These are phyloP conservation scores for Baorangia bicolor DNA, from an alignment of 768 basidiomycete genomes.

Conservation along the genomic window DNA sequence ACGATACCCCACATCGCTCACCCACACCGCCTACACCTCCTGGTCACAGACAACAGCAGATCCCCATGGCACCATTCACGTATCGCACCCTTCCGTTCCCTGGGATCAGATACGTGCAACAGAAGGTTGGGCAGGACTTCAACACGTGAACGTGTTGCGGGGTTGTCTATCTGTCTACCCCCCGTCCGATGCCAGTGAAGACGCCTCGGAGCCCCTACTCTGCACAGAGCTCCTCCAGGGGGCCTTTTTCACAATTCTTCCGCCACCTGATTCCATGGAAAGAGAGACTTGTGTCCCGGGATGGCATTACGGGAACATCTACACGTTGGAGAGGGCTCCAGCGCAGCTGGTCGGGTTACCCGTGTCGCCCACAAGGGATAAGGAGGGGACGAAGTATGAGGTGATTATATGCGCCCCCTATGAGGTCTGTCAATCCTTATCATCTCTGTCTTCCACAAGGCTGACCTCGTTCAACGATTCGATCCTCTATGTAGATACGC, in stretches of 20 bases:
- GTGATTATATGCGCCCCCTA: conserved; percentile 81
- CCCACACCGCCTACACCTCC: conserved; percentile 41
- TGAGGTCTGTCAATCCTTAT: conserved; percentile 47
- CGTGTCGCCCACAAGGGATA: conserved; percentile 34
- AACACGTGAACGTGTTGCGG: conserved; percentile 73
- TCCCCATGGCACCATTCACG: conserved; percentile 46
- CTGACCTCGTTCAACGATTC: background rate
- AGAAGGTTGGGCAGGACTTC: conserved; percentile 86
- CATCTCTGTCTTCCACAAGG: background rate
- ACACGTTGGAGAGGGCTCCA: conserved; percentile 56
- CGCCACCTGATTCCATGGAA: conserved; percentile 35
- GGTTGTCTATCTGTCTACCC: conserved; percentile 61
- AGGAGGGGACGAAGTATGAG: conserved; percentile 54
- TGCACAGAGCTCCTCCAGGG: conserved; percentile 65
- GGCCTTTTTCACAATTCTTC: conserved; percentile 73
- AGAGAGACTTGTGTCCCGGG: conserved; percentile 33
- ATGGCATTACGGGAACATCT: conserved; percentile 91
- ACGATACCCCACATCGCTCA: conserved; percentile 59
- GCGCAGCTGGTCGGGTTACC: conserved; percentile 53
- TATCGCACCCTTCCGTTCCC: conserved; percentile 68
- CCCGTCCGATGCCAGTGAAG: conserved; percentile 24
- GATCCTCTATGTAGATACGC: conserved; percentile 54
- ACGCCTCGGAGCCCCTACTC: conserved; percentile 42
- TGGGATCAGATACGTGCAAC: conserved; percentile 65
- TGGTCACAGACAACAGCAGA: conserved; percentile 52